Conservation (phyloP, 495 filamentous ascomycete species). For the Penicillium subrubescens region DNA sequence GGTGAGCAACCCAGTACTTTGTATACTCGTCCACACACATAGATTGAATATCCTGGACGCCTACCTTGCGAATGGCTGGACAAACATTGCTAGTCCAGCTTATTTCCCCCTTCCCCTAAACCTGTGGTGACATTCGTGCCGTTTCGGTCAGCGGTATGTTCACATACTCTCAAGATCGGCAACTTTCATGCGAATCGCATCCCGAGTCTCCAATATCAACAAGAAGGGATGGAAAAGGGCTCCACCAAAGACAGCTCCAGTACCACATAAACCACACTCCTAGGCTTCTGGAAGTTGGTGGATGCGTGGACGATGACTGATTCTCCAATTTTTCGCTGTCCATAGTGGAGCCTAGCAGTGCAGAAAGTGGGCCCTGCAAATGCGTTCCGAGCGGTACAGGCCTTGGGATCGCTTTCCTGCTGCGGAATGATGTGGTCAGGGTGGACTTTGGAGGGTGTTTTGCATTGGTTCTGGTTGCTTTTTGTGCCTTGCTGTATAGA, state of each 20-base stretch:
- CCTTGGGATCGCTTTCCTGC: constrained; percentile 20
- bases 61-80: neutral
- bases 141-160: constrained; percentile 17
- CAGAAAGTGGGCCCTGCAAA: constrained; percentile 30
- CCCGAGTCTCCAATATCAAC: neutral
- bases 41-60: neutral
- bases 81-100: neutral
- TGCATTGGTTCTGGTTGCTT: constrained; percentile 17
- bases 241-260: constrained; percentile 16
- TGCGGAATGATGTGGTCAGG: constrained; percentile 18
- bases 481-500: neutral
- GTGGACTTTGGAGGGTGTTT: constrained; percentile 17
- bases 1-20: neutral
- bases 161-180: constrained; percentile 31
- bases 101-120: neutral
- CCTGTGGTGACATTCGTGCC: neutral
- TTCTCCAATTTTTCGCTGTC: constrained; percentile 16
- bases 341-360: constrained; percentile 24
- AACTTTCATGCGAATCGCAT: constrained; percentile 18
- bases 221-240: constrained; percentile 13
- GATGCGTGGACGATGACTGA: constrained; percentile 5
- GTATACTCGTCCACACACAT: neutral
- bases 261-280: neutral
- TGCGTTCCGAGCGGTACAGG: constrained; percentile 22
- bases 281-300: constrained; percentile 30